Evolutionary conservation across 2,329 filamentous ascomycete species (phyloP).

Genomic region (Pseudogymnoascus sp.): DNA sequence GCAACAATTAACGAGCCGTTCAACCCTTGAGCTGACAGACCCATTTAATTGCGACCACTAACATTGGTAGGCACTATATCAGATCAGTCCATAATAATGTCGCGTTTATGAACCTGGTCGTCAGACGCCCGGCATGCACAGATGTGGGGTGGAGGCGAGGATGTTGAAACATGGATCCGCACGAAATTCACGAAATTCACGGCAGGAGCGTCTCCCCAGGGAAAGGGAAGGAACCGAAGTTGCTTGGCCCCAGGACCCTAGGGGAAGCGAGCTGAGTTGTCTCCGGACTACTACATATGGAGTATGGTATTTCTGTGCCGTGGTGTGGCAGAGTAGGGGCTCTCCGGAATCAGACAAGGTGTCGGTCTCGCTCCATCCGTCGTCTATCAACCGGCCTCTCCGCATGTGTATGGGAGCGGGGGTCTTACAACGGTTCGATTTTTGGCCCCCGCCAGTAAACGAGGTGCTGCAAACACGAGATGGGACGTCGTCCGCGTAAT

Average conservation of each 20-base stretch:
- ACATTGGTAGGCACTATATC: not conserved
- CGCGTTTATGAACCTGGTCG: slow-evolving; percentile 3
- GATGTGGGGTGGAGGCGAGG: not conserved
- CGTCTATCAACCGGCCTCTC: not conserved
- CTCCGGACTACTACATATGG: not conserved
- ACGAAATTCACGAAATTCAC: not conserved
- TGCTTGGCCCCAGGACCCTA: not conserved
- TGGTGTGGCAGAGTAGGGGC: not conserved
- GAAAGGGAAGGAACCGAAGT: not conserved
- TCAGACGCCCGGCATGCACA: slow-evolving; percentile 1
- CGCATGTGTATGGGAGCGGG: not conserved
- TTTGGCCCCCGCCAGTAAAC: not conserved
- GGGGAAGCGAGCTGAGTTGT: not conserved
- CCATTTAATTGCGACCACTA: slow-evolving; percentile 1
- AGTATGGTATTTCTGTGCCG: not conserved
- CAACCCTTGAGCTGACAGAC: not conserved
- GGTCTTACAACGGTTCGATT: not conserved
- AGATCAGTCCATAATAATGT: slow-evolving; percentile 2
- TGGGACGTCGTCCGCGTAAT: not conserved
- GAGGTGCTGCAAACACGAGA: slow-evolving; percentile 1
- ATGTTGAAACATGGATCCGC: slow-evolving; percentile 2
- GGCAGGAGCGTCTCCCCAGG: not conserved
- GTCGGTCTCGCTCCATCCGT: not conserved
- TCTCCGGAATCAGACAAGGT: not conserved
- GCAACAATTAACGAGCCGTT: not conserved